Evolutionary conservation across 768 basidiomycete species (phyloP).

Genomic region (Hygrophoropsis aurantiaca): DNA sequence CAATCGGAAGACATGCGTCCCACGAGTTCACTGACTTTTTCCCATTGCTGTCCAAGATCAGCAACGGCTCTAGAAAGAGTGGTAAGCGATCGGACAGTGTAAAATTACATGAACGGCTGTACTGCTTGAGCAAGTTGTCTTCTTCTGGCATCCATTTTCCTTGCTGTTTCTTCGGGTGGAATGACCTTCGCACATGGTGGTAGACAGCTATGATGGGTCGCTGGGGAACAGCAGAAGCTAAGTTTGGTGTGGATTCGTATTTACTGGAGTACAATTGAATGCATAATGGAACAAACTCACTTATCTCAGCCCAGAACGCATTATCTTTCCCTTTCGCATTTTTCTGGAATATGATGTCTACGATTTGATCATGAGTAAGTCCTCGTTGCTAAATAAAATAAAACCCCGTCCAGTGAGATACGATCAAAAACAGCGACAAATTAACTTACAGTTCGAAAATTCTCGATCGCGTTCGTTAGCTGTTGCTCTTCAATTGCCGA

Average conservation of each 20-base stretch:
- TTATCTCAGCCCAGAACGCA: constrained; percentile 79
- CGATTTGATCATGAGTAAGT: constrained; percentile 54
- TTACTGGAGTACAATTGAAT: background rate
- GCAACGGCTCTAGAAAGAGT: constrained; percentile 55
- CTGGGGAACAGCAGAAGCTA: constrained; percentile 69
- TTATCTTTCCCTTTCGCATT: constrained; percentile 59
- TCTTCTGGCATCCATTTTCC: constrained; percentile 72
- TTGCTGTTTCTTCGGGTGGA: constrained; percentile 68
- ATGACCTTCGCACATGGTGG: constrained; percentile 70
- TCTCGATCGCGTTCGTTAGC: constrained; percentile 61
- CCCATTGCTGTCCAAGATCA: constrained; percentile 77
- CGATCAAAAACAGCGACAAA: background rate
- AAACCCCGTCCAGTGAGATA: constrained; percentile 1
- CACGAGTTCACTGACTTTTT: constrained; percentile 68
- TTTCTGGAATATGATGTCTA: constrained; percentile 68
- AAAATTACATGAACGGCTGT: constrained; percentile 20
- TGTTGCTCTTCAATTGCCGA: constrained; percentile 75
- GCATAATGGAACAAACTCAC: constrained; percentile 39
- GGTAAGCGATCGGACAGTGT: constrained; percentile 5
- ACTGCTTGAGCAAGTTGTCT: constrained; percentile 66
- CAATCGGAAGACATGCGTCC: constrained; percentile 80
- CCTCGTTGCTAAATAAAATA: constrained; percentile 41
- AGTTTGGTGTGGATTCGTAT: constrained; percentile 7
- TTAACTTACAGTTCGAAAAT: constrained; percentile 54
- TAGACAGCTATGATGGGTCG: constrained; percentile 85